Evolutionary conservation across 2,329 filamentous ascomycete species (phyloP), one percentile per base, ranked within the genome.

Genomic region (Boeremia exigua): DNA sequence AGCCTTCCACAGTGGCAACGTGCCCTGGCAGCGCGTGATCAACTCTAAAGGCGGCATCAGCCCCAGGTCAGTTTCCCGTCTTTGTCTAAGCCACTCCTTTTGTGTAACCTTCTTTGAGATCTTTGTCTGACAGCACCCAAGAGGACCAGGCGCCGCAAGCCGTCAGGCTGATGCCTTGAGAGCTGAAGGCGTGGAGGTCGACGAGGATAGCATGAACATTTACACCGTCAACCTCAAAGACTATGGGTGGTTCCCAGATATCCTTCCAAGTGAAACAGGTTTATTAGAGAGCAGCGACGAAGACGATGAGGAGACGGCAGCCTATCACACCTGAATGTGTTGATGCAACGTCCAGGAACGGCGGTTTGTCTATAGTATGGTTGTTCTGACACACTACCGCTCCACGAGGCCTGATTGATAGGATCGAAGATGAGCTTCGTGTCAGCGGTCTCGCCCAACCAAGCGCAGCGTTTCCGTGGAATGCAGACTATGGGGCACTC

Each of bases 21-120:
- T 98, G 3, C 94, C 94, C 0, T 98, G 94, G 94, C 94, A 98
- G 79, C 82, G 95, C 54, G 91, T 98, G 56, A 89, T 98, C 72
- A 96, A 94, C 74, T 80, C 91, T 12, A 94, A 90, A 76, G 93
- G 94, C 19, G 81, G 86, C 56, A 96, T 98, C 63, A 96, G 92
- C 39, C 90, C 90, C 7, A 86, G 93, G 91, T 94, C 69, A 63
- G 79, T 73, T 45, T 33, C 47, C 39, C 28, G 52, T 34, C 44
- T 48, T 37, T 48, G 47, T 47, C 25, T 14, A 42, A 34, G 56
- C 58, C 49, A 25, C 54, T 45, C 19, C 36, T 40, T 27, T 56
- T 51, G 46, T 57, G 37, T 49, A 23, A 46, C 50, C 36, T 32
- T 32, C 15, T 33, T 42, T 30, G 48, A 49, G 46, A 14, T 29